phyloP scores from a whole-genome alignment of 805 yeast genomes.

The Ogataea henricii region DNA sequence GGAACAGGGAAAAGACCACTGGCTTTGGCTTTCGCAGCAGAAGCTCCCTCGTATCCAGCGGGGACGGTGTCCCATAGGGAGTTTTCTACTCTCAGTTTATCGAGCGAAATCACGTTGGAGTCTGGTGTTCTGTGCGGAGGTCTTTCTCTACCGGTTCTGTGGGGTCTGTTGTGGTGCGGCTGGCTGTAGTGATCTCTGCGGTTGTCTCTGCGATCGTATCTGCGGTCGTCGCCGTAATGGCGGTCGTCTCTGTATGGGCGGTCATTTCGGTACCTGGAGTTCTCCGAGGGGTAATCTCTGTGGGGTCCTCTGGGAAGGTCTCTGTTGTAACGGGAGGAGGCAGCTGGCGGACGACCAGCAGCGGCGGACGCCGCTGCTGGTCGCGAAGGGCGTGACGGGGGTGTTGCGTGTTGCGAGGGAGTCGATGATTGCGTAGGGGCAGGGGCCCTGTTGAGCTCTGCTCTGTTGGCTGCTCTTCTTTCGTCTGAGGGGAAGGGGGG shows the following conservation, averaged over 20 bases:
- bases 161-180: not conserved
- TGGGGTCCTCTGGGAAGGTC: constrained; percentile 8
- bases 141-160: constrained; percentile 1
- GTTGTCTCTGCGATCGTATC: constrained; percentile 22
- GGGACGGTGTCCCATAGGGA: constrained; percentile 76
- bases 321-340: not conserved
- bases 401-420: too few relatives aligned
- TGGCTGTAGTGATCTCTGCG: too few relatives aligned
- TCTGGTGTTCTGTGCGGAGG: not conserved
- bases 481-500: constrained; percentile 17
- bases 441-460: constrained; percentile 9
- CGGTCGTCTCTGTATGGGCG: constrained; percentile 17
- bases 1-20: constrained; percentile 80
- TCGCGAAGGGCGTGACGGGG: not conserved
- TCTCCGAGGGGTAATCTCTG: constrained; percentile 1
- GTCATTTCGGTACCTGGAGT: constrained; percentile 1
- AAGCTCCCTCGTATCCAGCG: constrained; percentile 65
- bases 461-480: constrained; percentile 28
- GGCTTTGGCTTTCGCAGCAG: constrained; percentile 75
- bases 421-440: not conserved
- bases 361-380: not conserved
- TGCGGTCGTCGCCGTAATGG: constrained; percentile 19
- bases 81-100: not conserved
- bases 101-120: constrained; percentile 1
- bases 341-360: not conserved